A percentile compares a stretch with the other conserved stretches of the same genome.
Evolutionary conservation across 805 yeast genomes (phyloP).

Genomic region (Candida qinlingensis): DNA sequence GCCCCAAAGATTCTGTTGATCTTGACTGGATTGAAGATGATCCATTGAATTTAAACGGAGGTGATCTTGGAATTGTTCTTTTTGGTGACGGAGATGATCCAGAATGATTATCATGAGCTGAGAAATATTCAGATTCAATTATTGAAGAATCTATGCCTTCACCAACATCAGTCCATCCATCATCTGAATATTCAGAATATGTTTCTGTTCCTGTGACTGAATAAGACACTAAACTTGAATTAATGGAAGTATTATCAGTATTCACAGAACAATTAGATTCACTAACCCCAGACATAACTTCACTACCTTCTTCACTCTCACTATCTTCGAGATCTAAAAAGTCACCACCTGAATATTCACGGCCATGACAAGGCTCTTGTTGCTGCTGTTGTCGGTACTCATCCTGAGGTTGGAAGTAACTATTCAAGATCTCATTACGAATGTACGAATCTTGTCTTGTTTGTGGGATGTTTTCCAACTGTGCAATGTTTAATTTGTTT

Average conservation of each 20-base stretch:
- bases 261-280: not conserved
- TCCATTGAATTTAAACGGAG: not conserved
- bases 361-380: not conserved
- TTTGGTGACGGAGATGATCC: not conserved
- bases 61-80: not conserved
- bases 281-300: not conserved
- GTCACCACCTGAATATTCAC: not conserved
- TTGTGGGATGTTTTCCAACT: not conserved
- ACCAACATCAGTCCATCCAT: not conserved
- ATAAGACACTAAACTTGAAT: not conserved
- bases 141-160: not conserved
- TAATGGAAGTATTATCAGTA: not conserved
- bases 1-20: no score
- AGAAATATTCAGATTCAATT: not conserved
- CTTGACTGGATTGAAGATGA: not conserved
- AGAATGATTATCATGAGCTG: not conserved
- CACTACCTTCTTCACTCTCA: not conserved
- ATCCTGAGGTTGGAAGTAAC: not conserved
- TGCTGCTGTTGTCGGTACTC: not conserved
- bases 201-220: not conserved
- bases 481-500: slow-evolving; percentile 14
- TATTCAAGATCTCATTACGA: not conserved
- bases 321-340: not conserved
- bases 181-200: not conserved
- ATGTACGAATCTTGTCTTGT: slow-evolving; percentile 6